Evolutionary conservation across 2,329 filamentous ascomycete genomes (phyloP).

Genomic region (Ophiosphaerella narmari): DNA sequence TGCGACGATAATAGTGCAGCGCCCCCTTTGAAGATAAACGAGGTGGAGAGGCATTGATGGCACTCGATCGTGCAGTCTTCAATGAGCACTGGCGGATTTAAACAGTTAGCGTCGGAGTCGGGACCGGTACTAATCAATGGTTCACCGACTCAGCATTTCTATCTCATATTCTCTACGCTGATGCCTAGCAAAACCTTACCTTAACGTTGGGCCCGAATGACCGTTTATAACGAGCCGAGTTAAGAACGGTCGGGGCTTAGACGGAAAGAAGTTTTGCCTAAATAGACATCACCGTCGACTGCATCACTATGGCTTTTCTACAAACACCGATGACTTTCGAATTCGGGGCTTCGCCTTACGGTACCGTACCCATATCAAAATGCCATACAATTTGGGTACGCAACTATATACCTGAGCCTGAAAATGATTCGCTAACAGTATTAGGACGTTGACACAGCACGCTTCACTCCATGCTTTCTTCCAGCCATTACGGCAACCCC

Average conservation of each 20-base stretch:
- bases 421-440: constrained; percentile 11
- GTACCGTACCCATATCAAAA: constrained; percentile 23
- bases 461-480: constrained; percentile 48
- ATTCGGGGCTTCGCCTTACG: constrained; percentile 6
- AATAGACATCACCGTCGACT: constrained; percentile 8
- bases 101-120: not conserved
- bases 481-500: constrained; percentile 48
- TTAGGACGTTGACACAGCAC: constrained; percentile 44
- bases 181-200: constrained; percentile 10
- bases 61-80: constrained; percentile 2
- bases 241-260: constrained; percentile 22
- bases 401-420: not conserved
- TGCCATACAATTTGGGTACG: constrained; percentile 37
- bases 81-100: too few relatives aligned
- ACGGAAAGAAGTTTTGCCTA: constrained; percentile 25
- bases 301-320: constrained; percentile 28
- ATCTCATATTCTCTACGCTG: not conserved
- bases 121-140: not conserved
- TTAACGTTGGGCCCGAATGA: constrained; percentile 23
- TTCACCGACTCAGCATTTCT: not conserved
- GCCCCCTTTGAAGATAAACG: too few relatives aligned
- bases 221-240: constrained; percentile 3
- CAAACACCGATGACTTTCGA: constrained; percentile 27
- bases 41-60: too few relatives aligned
- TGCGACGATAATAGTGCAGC: too few relatives aligned